Conservation (phyloP, 495 filamentous ascomycete species). For the Neurospora tetraspora region DNA sequence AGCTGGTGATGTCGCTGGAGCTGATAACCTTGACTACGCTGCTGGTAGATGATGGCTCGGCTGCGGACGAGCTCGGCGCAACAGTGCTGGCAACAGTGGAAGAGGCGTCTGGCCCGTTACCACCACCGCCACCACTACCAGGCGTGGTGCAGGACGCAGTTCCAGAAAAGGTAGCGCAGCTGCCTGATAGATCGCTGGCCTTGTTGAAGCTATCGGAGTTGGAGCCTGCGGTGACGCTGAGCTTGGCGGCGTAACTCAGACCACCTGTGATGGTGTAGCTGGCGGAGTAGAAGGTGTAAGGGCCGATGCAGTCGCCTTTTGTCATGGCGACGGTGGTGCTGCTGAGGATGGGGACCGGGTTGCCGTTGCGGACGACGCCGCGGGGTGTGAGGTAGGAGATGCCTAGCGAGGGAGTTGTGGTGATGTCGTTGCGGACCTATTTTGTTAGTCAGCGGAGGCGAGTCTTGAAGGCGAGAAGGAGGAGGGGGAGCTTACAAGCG, state of each 20-base stretch:
- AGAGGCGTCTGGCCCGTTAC: slow-evolving; percentile 12
- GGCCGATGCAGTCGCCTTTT: slow-evolving; percentile 38
- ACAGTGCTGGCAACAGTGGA: slow-evolving; percentile 11
- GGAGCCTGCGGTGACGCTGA: slow-evolving; percentile 37
- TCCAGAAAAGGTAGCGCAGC: slow-evolving; percentile 25
- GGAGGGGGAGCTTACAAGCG: slow-evolving; percentile 20
- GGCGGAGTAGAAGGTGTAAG: slow-evolving; percentile 43
- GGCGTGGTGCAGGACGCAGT: slow-evolving; percentile 12
- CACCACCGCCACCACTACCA: neutral
- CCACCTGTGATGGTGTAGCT: slow-evolving; percentile 35
- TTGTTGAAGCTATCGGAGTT: slow-evolving; percentile 31
- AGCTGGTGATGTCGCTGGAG: slow-evolving; percentile 9
- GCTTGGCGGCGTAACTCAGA: slow-evolving; percentile 36
- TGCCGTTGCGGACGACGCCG: slow-evolving; percentile 20
- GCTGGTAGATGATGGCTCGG: neutral
- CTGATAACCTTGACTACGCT: neutral
- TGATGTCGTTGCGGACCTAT: slow-evolving; percentile 41
- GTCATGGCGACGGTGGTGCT: slow-evolving; percentile 35
- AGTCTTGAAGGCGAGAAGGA: neutral
- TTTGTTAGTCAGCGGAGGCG: neutral
- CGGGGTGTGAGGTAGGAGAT: slow-evolving; percentile 41
- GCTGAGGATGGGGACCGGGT: slow-evolving; percentile 39
- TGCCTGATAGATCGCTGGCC: slow-evolving; percentile 29
- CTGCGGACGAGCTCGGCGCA: neutral
- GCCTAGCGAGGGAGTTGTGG: slow-evolving; percentile 28